Conservation (phyloP, 495 filamentous ascomycete genomes). For the Podospora tetraspora region DNA sequence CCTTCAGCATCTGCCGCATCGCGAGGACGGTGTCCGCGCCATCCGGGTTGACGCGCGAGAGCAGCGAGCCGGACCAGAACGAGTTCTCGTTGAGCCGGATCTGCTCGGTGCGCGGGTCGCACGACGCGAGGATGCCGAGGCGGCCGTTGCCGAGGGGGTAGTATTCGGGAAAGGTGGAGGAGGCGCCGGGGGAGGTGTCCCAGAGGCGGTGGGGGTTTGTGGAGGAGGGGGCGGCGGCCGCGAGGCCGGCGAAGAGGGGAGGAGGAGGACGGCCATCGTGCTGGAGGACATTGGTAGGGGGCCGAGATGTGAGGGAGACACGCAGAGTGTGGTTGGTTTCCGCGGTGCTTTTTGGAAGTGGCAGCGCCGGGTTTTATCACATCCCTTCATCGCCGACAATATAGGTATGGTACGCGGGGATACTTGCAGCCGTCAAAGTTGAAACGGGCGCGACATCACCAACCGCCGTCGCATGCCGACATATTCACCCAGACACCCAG, state of each 20-base stretch:
- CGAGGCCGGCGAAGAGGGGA: neutral
- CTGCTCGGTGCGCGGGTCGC: slow-evolving; percentile 2
- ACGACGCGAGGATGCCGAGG: neutral
- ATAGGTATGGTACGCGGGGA: too few species aligned
- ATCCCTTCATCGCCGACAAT: too few species aligned
- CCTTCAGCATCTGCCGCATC: neutral
- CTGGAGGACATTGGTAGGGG: too few species aligned
- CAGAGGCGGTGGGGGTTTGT: slow-evolving; percentile 5
- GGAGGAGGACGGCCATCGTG: neutral
- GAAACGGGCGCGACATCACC: too few species aligned
- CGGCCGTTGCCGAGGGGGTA: slow-evolving; percentile 10
- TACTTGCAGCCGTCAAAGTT: neutral
- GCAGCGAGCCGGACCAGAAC: slow-evolving; percentile 3
- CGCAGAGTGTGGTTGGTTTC: too few species aligned
- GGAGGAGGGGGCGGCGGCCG: neutral
- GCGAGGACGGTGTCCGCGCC: neutral
- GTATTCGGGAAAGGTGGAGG: slow-evolving; percentile 6
- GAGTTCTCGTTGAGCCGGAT: slow-evolving; percentile 9
- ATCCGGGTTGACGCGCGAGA: neutral
- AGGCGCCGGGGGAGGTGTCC: slow-evolving; percentile 1
- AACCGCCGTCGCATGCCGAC: neutral
- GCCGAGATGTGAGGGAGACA: too few species aligned
- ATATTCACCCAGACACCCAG: neutral
- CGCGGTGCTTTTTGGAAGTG: too few species aligned
- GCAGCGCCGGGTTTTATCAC: neutral